Percentiles rank a stretch among this genome's conserved stretches.
phyloP scores from a whole-genome alignment of 441 rosid species.

The Sinapis alba region DNA sequence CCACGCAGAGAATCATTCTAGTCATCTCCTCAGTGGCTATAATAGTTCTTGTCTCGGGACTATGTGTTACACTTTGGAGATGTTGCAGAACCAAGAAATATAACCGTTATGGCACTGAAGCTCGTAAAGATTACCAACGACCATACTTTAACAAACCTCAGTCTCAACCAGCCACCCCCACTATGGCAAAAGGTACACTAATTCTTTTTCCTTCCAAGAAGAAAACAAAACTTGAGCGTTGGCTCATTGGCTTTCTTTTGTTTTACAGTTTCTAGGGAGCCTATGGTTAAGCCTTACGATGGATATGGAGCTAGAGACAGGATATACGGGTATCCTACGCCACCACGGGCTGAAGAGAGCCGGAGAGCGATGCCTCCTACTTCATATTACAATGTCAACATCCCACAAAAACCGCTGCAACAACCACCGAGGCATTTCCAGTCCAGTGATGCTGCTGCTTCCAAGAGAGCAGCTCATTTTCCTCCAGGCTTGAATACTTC shows the following conservation, averaged over 20 bases:
- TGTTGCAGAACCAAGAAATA: constrained; percentile 47
- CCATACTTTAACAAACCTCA: constrained; percentile 46
- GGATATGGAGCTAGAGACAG: constrained; percentile 45
- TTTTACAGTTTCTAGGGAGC: constrained; percentile 51
- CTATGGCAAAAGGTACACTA: constrained; percentile 54
- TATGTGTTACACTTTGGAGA: constrained; percentile 50
- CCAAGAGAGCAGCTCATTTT: constrained; percentile 41
- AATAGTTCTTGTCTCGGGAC: constrained; percentile 44
- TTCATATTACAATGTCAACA: constrained; percentile 40
- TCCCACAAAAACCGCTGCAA: constrained; percentile 46
- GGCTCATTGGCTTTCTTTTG: constrained; percentile 21
- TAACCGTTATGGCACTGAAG: constrained; percentile 36
- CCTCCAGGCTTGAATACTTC: constrained; percentile 45
- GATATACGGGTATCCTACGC: constrained; percentile 39
- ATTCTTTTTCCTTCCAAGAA: constrained; percentile 1
- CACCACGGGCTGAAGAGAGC: constrained; percentile 43
- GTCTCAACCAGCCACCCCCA: constrained; percentile 29
- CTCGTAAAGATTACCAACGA: constrained; percentile 37
- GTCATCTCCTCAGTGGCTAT: constrained; percentile 50
- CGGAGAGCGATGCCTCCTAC: constrained; percentile 37
- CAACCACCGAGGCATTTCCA: constrained; percentile 49
- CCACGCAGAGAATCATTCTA: constrained; percentile 45
- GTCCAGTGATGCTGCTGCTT: constrained; percentile 47
- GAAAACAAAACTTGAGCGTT: constrained; percentile 1
- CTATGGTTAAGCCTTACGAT: constrained; percentile 43